Evolutionary conservation across 2,329 filamentous ascomycete genomes (phyloP).

Genomic region (Paraphaeosphaeria minitans): DNA sequence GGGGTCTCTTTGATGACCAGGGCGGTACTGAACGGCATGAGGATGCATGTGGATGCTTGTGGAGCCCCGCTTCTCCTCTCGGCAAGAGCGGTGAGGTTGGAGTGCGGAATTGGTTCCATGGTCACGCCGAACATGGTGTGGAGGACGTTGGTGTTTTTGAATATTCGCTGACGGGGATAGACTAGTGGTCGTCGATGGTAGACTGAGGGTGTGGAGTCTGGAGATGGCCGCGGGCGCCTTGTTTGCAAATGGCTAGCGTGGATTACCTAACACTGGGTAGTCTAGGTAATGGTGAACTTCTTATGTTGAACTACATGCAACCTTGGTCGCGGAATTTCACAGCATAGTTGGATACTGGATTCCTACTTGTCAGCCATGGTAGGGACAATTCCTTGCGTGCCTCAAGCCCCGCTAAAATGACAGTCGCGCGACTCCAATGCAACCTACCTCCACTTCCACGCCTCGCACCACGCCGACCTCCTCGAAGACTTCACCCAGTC

Average conservation of each 20-base stretch:
- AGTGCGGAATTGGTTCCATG: background rate
- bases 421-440: constrained; percentile 73
- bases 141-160: too few relatives aligned
- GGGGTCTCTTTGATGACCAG: background rate
- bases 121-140: background rate
- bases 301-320: background rate
- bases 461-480: constrained; percentile 73
- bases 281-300: background rate
- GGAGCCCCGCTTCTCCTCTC: background rate
- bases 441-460: constrained; percentile 77
- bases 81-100: background rate
- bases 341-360: background rate
- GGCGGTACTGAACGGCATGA: background rate
- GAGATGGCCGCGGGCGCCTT: too few relatives aligned
- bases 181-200: background rate
- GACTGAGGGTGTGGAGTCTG: background rate
- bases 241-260: background rate
- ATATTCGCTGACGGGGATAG: background rate
- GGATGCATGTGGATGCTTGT: too few relatives aligned
- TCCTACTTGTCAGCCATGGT: background rate
- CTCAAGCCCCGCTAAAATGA: background rate
- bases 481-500: constrained; percentile 65
- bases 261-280: background rate
- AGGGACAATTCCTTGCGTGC: background rate
- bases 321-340: background rate